Evolutionary conservation across 83 land plant species (phyloP), one percentile per base, ranked within the genome.

Genomic region (Isoetes engelmannii): DNA sequence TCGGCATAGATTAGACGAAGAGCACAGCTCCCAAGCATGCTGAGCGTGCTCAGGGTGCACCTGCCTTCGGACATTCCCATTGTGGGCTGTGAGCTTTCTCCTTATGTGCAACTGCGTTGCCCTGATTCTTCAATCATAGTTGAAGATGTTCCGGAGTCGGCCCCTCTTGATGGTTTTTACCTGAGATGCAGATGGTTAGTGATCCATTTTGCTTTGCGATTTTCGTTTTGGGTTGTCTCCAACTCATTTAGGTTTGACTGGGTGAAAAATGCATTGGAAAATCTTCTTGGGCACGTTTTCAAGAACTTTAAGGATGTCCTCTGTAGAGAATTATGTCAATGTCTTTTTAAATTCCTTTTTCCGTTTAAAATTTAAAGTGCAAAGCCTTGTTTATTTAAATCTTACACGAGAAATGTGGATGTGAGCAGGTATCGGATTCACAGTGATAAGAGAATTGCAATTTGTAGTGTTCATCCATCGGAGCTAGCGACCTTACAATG

Each of bases 51-150:
- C 42, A 80, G 98, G 54, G 82, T 92, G 82, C 96, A 92, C 75
- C 87, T 92, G 42, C 98, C 98, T 65, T 89, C 98, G 57, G 98
- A 92, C 69, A 92, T 92, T 68, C 98, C 98, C 57, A 87, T 92
- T 41, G 98, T 87, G 41, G 98, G 98, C 43, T 89, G 96, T 67
- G 98, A 92, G 86, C 81, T 92, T 58, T 80, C 89, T 45, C 96
- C 98, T 0, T 92, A 92, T 48, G 89, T 92, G 48, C 82, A 88
- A 15, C 67, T 86, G 6, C 81, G 92, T 45, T 84, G 87, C 19
- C 85, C 87, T 1, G 96, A 92, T 44, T 72, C 58, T 51, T 6
- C 74, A 51, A 58, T 82, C 45, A 65, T 82, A 44, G 75, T 81
- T 46, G 98, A 89, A 2, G 96, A 89, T 70, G 78, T 89, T 12